Evolutionary conservation across 176 grass and related monocot species (phyloP), one percentile per base, ranked within the genome.

Genomic region (Phyllostachys edulis): DNA sequence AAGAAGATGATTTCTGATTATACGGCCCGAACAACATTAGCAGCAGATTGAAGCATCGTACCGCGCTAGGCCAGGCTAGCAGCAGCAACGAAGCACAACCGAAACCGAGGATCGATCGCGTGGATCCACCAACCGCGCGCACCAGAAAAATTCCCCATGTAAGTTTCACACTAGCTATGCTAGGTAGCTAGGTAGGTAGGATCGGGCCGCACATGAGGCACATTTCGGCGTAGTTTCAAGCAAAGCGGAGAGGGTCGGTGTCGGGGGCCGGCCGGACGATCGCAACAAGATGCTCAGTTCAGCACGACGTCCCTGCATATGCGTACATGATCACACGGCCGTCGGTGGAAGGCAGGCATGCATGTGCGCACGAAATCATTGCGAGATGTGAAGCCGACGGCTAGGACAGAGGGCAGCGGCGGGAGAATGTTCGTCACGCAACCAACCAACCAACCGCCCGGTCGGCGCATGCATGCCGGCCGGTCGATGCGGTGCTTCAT

Each of bases 351-450:
- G 34, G 34, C 6, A 16, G 2, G 65, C 63, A 10, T 66, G 32
- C 37, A 71, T 72, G 70, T 49, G 69, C 69, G 70, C 44, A 2
- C 44, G 14, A 27, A 71, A 73, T 73, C 70, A 51, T 73, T 27
- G 59, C 59, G 59, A 61, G 59, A 5, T 0, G 12, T 34, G 23
- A 27, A 61, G 59, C 57, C 9, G 23, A 12, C 59, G 59, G n/a
- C n/a, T 1, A 62, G 23, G 59, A 26, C 59, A 11, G n/a, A 26
- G 3, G n/a, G 3, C 47, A 16, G 47, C 47, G 47, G 47, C 47
- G 40, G 15, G 26, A 15, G 70, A 50, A 72, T 73, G 70, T 50
- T 13, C 18, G 70, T 51, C 7, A 1, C 45, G 1, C 24, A 34
- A 32, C 41, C 40, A 46, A 34, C 17, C 69, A 9, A 27, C 23